These are phyloP conservation scores for Aquilaria agallochum DNA, from an alignment of 441 rosid genomes.

Conservation along the genomic window DNA sequence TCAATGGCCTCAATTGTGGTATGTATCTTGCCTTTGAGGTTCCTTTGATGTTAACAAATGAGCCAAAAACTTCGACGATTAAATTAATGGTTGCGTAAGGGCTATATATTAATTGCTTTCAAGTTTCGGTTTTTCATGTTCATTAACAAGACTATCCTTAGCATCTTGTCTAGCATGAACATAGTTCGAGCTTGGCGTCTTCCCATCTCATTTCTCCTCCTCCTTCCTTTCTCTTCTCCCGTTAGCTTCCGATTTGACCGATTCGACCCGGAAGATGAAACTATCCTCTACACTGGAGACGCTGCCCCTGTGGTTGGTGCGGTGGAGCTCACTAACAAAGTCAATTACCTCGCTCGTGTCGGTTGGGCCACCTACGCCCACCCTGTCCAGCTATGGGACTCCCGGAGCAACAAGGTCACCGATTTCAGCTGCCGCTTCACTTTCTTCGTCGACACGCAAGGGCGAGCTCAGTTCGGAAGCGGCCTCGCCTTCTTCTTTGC, in stretches of 20 bases:
- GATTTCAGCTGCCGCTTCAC: conserved; percentile 22
- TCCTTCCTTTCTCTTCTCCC: conserved; percentile 5
- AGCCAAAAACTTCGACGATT: no score
- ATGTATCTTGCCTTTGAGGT: no score
- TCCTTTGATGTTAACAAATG: no score
- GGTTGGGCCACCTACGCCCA: conserved; percentile 30
- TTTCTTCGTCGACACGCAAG: conserved; percentile 14
- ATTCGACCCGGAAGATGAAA: conserved; percentile 13
- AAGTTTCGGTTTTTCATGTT: no score
- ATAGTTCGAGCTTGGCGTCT: not conserved
- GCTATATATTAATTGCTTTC: no score
- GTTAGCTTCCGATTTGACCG: conserved; percentile 22
- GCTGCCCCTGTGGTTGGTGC: conserved; percentile 23
- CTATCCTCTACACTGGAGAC: conserved; percentile 31
- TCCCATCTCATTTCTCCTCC: not conserved
- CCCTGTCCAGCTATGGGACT: conserved; percentile 20
- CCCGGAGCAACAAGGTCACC: not conserved
- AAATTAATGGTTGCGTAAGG: no score
- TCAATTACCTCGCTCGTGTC: conserved; percentile 17
- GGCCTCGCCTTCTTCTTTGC: conserved; percentile 36
- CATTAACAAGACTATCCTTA: no score
- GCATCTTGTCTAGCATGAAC: no score
- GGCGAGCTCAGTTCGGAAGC: not conserved
- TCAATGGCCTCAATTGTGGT: no score
- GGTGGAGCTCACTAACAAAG: conserved; percentile 23